Evolutionary conservation across 139 green algal species (phyloP).

Genomic region (Gonium pectorale): DNA sequence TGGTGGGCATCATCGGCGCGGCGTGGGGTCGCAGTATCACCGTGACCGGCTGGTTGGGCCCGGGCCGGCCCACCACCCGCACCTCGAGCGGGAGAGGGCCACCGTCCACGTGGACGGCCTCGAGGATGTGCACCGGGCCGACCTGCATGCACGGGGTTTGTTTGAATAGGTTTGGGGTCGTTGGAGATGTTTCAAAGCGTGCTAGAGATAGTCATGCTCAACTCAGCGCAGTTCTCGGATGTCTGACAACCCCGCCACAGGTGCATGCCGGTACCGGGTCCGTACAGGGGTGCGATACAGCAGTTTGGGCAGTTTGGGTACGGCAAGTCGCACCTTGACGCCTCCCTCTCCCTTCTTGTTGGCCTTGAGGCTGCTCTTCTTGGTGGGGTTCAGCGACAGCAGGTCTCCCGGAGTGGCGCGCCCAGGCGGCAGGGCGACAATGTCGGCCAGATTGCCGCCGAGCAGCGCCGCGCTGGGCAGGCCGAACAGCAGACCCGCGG

Average conservation of each 20-base stretch:
- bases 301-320: too few species aligned
- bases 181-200: too few species aligned
- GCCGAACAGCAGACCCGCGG: slow-evolving; percentile 32
- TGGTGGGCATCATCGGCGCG: slow-evolving; percentile 22
- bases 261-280: too few species aligned
- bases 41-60: not conserved
- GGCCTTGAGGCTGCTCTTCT: slow-evolving; percentile 37
- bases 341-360: not conserved
- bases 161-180: too few species aligned
- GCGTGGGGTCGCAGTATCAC: not conserved
- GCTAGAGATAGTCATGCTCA: too few species aligned
- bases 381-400: not conserved
- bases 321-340: too few species aligned
- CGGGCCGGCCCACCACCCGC: slow-evolving; percentile 21
- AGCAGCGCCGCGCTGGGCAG: not conserved
- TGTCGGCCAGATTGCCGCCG: not conserved
- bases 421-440: not conserved
- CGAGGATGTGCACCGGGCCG: not conserved
- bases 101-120: not conserved
- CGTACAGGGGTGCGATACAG: too few species aligned
- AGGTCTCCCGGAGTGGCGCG: not conserved
- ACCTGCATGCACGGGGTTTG: too few species aligned
- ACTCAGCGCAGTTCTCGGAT: too few species aligned
- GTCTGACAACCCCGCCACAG: too few species aligned
- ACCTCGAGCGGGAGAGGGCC: not conserved